Percentiles rank a stretch among this genome's conserved stretches.
Conservation (phyloP, 257 asterid genomes). For the Rehmannia glutinosa region DNA sequence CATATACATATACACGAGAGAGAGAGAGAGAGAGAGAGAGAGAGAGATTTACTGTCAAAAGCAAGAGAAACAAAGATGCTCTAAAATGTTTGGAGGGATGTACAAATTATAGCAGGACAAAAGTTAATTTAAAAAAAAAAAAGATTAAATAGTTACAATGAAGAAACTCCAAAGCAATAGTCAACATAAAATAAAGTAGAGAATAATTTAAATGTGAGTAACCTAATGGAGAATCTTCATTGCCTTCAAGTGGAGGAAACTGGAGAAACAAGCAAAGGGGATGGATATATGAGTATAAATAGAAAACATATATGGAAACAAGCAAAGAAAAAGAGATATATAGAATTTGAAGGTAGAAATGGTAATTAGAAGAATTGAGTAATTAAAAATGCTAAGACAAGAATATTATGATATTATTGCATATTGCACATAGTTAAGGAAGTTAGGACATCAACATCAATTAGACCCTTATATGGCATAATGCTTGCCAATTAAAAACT, state of each 20-base stretch:
- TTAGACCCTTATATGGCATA: not conserved
- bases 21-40: no score
- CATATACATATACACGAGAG: no score
- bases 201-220: not conserved
- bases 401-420: conserved; percentile 10
- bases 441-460: conserved; percentile 15
- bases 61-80: not conserved
- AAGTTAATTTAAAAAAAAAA: not conserved
- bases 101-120: not conserved
- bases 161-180: not conserved
- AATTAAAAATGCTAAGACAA: not conserved
- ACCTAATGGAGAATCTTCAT: conserved; percentile 27
- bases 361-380: not conserved
- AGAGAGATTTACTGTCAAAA: not conserved
- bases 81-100: not conserved
- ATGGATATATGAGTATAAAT: no score
- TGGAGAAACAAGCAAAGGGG: conserved; percentile 31
- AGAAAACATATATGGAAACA: conserved; percentile 3
- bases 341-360: conserved; percentile 2
- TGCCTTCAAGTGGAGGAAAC: conserved; percentile 48
- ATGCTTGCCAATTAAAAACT: not conserved
- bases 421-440: not conserved
- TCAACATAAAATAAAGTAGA: conserved; percentile 3
- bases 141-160: not conserved
- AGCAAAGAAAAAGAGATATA: not conserved